Evolutionary conservation across 2,329 filamentous ascomycete species (phyloP).

Genomic region (Mollisia scopiformis): DNA sequence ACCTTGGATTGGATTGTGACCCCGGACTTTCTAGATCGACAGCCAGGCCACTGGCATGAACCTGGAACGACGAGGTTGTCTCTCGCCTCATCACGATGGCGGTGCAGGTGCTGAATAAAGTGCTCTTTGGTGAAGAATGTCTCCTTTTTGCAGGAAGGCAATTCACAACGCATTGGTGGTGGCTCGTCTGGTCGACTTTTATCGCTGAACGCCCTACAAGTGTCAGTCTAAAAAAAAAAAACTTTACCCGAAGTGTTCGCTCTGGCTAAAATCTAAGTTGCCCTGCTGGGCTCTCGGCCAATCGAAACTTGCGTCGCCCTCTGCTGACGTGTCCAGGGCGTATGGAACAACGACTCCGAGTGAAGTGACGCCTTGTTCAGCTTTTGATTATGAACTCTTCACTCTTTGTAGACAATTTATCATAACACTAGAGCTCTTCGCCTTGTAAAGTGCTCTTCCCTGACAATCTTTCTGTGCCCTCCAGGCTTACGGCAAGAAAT

Average conservation of each 20-base stretch:
- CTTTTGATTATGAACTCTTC: too few species aligned
- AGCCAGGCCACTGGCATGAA: background rate
- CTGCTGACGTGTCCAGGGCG: background rate
- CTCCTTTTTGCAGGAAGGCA: background rate
- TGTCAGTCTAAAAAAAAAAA: background rate
- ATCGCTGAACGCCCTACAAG: background rate
- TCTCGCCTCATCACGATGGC: background rate
- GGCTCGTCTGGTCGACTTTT: too few species aligned
- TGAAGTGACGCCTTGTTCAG: background rate
- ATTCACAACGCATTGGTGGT: background rate
- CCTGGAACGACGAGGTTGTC: background rate
- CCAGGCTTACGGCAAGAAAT: too few species aligned
- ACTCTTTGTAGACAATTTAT: too few species aligned
- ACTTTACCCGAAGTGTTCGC: background rate
- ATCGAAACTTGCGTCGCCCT: background rate
- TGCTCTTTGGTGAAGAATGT: background rate
- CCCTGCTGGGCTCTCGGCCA: background rate
- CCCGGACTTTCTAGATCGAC: background rate
- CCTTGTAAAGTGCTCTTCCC: too few species aligned
- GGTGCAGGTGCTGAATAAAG: background rate
- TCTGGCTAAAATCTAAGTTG: background rate
- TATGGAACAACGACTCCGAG: background rate
- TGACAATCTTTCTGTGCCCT: too few species aligned
- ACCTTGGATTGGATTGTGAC: background rate
- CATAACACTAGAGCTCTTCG: too few species aligned